Conservation (phyloP, 2,329 filamentous ascomycete genomes). For the Biscogniauxia sp. region DNA sequence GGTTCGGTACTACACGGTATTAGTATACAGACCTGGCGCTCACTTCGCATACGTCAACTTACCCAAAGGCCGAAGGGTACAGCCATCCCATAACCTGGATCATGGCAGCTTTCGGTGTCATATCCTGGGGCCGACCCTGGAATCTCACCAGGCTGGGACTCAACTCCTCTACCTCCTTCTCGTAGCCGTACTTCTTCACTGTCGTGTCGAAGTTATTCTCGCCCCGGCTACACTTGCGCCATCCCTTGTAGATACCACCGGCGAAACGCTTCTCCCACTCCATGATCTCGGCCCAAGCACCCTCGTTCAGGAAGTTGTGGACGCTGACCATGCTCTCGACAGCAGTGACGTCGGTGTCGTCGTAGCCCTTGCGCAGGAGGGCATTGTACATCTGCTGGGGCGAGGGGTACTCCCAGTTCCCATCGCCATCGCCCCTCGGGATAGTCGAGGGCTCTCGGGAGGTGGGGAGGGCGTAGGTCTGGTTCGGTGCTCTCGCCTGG, state of each 20-base stretch:
- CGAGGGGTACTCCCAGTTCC: conserved; percentile 96
- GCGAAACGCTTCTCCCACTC: conserved; percentile 89
- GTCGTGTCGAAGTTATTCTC: conserved; percentile 58
- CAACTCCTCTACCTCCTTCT: conserved; percentile 51
- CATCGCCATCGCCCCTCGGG: conserved; percentile 74
- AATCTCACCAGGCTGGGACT: conserved; percentile 80
- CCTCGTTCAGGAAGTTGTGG: conserved; percentile 97
- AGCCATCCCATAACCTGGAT: conserved; percentile 75
- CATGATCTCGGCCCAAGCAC: conserved; percentile 92
- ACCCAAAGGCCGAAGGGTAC: conserved; percentile 79
- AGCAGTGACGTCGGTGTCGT: conserved; percentile 87
- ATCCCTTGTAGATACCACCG: conserved; percentile 68
- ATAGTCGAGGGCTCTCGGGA: conserved; percentile 85
- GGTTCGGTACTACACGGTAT: conserved; percentile 61
- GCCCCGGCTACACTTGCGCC: conserved; percentile 70
- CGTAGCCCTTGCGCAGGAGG: conserved; percentile 91
- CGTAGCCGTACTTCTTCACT: conserved; percentile 41
- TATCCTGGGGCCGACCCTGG: conserved; percentile 82
- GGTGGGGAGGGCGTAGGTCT: conserved; percentile 72
- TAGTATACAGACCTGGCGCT: not conserved
- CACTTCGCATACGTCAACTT: conserved; percentile 32
- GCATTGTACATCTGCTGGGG: conserved; percentile 99
- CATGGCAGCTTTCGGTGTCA: conserved; percentile 88
- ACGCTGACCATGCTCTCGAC: conserved; percentile 97
- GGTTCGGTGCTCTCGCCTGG: conserved; percentile 71